phyloP scores from a whole-genome alignment of 2,329 filamentous ascomycete species.

The Diaporthe destruens region DNA sequence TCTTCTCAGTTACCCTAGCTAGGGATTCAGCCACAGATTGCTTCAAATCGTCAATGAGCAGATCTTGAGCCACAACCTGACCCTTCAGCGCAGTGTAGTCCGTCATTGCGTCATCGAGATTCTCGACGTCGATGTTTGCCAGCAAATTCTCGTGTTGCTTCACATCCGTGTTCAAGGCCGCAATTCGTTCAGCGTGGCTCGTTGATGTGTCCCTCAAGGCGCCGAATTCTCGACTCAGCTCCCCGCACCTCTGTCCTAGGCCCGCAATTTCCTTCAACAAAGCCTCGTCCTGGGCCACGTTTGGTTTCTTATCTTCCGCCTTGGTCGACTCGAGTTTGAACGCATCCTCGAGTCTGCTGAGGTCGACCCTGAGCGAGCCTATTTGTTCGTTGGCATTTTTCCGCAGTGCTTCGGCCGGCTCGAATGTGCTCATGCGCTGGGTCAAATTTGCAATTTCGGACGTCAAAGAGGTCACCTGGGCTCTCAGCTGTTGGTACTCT shows the following conservation, averaged over 20 bases:
- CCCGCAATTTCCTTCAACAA: conserved; percentile 3
- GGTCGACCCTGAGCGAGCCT: not conserved
- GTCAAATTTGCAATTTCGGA: conserved; percentile 8
- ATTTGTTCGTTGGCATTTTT: not conserved
- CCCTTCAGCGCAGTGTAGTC: conserved; percentile 22
- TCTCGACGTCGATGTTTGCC: conserved; percentile 29
- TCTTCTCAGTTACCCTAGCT: not conserved
- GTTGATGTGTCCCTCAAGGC: not conserved
- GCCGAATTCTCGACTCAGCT: not conserved
- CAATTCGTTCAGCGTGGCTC: conserved; percentile 17
- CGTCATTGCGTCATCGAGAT: conserved; percentile 7
- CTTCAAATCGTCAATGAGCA: conserved; percentile 9
- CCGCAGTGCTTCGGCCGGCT: not conserved
- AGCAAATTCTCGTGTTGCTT: conserved; percentile 14
- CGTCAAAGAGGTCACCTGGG: conserved; percentile 19
- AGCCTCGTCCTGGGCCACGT: not conserved
- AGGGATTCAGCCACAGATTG: conserved; percentile 1
- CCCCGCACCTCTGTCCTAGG: not conserved
- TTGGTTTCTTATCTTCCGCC: not conserved
- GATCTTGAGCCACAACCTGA: conserved; percentile 4
- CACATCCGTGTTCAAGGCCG: conserved; percentile 7
- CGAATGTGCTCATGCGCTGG: not conserved
- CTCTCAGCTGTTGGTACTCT: conserved; percentile 29
- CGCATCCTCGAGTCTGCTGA: conserved; percentile 2
- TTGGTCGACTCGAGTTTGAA: conserved; percentile 24